Percentiles rank a stretch among this genome's conserved stretches.
These are phyloP conservation scores for Fraxinus xanthoxyloides DNA, from an alignment of 305 asterid genomes.

Conservation along the genomic window DNA sequence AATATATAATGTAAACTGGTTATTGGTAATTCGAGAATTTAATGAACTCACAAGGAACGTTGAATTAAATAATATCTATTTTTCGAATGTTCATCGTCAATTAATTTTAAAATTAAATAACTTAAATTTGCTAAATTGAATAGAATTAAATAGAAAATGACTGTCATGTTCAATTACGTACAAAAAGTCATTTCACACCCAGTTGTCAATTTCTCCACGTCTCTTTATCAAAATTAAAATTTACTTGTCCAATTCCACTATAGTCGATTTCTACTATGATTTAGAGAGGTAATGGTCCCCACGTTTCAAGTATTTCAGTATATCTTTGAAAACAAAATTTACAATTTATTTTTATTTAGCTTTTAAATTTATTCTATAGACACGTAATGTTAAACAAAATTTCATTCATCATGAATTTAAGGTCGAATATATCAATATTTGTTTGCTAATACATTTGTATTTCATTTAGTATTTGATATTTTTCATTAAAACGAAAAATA, in stretches of 20 bases:
- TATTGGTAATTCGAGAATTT: neutral
- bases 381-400: neutral
- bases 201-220: neutral
- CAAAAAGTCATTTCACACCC: neutral
- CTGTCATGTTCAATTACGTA: neutral
- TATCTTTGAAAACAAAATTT: neutral
- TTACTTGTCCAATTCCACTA: neutral
- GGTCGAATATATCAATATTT: neutral
- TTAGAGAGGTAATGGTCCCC: neutral
- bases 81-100: neutral
- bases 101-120: neutral
- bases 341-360: neutral
- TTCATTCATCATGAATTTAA: neutral
- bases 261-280: neutral
- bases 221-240: neutral
- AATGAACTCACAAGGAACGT: neutral
- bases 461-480: neutral
- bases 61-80: neutral
- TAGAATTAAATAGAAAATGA: too few relatives aligned
- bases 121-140: too few relatives aligned
- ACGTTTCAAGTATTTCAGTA: neutral
- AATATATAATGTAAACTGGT: neutral
- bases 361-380: neutral
- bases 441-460: neutral
- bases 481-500: neutral